Base-by-base conservation (phyloP, 2,329 filamentous ascomycete genomes). In the Aspergillus sp. region DNA sequence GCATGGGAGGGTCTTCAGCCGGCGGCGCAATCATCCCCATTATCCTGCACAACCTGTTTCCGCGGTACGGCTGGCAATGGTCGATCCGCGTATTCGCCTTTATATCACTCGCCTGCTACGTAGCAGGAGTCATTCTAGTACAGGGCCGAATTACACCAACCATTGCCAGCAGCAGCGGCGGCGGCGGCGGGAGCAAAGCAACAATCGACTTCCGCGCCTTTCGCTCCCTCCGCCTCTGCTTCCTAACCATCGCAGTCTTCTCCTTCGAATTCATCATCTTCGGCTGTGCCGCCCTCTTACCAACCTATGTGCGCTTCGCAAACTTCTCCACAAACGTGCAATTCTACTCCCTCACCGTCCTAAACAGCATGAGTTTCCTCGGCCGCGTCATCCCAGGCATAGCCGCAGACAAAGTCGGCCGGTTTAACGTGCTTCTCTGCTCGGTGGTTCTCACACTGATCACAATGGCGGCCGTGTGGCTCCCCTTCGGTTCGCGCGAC, bases 231-330 rank as follows among this genome's bases (percentile, higher is more conserved):
- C 71, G 77, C 0, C 76, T 81, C 26, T 72, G 68, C 2, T 75
- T 81, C 36, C 66, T 81, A 3, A 74, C 76, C 0, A 63, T 72
- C 5, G 74, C 73, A 0, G 71, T 81, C 11, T 80, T 81, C 56
- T 70, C 75, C 2, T 75, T 82, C 20, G 80, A 82, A 44, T 78
- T 81, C 48, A 77, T 78, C 38, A 73, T 81, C 13, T 82, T 81
- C 42, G 78, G 78, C 11, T 74, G 77, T n/a, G 74, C 76, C 1
- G 77, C 76, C 1, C 71, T 81, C 7, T 64, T 82, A 1, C 80
- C 80, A 1, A 80, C 78, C 0, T 81, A 81, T 58, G 64, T 70
- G 22, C 69, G 69, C 13, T 70, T 66, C 15, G 76, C 76, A 1
- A 75, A 73, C 0, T 63, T 80, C 36, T 64, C 71, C 6, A 55